Evolutionary conservation across 73 alveolate genomes (phyloP), one percentile per base, ranked within the genome.

Genomic region (Tetrahymena elliotti): DNA sequence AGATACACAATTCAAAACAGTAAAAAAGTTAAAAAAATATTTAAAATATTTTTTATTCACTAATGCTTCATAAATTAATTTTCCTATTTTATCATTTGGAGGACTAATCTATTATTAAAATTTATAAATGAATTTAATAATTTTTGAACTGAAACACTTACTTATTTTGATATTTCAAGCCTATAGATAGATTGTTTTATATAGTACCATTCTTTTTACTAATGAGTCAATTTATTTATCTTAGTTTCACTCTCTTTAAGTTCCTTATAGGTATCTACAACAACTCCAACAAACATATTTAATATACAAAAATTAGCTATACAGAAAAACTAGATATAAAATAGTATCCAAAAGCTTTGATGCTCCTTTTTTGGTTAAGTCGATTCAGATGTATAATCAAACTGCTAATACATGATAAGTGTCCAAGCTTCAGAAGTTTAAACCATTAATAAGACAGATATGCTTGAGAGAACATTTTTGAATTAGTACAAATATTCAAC

Each of bases 141-240:
- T 7, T 39, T 12, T 22, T 36, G 9, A 22, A 38, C 34, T 24
- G 13, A 52, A n/a, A 0, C n/a, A 84, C 6, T 41, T 33, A 52
- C 83, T 84, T 39, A 24, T 88, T 84, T 94, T 33, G 83, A 93
- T 94, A 24, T 94, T 94, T 47, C 12, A 10, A 94, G 33, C 27
- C 47, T 52, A 1, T 38, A 34, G 33, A 94, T 94, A 13, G 68
- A 94, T 9, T 88, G 39, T 35, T 53, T 94, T 11, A 94, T 94
- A 9, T 94, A 35, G 84, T 83, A 94, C 96, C 96, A 94, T 94
- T 94, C 96, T 88, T 94, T 94, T 35, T 94, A 40, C 38, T 94
- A 35, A 36, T 53, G 95, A 84, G 40, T 38, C 40, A 47, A 18
- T 40, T 33, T 39, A 35, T 36, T 53, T 38, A 94, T 38, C 0